A percentile compares a stretch with the other conserved stretches of the same genome.
phyloP scores from a whole-genome alignment of 352 stramenopile genomes.

The Discostella stelligera region DNA sequence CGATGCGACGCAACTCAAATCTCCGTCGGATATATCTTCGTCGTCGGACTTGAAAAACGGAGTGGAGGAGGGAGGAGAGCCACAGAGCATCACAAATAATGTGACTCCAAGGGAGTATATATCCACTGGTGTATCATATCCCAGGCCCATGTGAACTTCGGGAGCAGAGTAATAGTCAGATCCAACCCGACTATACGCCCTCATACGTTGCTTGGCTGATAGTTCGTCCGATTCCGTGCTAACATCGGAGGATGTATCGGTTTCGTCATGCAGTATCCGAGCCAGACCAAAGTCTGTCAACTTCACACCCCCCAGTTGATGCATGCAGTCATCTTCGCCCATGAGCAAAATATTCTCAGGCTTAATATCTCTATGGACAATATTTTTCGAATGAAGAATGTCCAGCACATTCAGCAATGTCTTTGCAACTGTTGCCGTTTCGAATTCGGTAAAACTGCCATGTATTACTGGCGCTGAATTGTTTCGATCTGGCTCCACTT shows the following conservation, averaged over 20 bases:
- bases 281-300: constrained; percentile 82
- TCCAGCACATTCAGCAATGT: constrained; percentile 69
- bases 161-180: constrained; percentile 67
- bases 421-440: constrained; percentile 59
- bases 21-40: constrained; percentile 24
- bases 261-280: constrained; percentile 35
- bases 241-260: constrained; percentile 20
- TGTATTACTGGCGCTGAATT: constrained; percentile 11
- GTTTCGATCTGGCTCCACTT: constrained; percentile 4
- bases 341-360: constrained; percentile 79
- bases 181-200: constrained; percentile 60
- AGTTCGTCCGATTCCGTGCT: constrained; percentile 28
- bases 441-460: constrained; percentile 61
- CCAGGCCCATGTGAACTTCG: constrained; percentile 57
- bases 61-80: constrained; percentile 51
- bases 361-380: constrained; percentile 82
- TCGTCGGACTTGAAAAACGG: constrained; percentile 34
- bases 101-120: constrained; percentile 82
- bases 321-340: constrained; percentile 37
- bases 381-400: constrained; percentile 58
- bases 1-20: constrained; percentile 50
- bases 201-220: constrained; percentile 42
- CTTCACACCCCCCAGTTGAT: constrained; percentile 54
- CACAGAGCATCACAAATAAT: constrained; percentile 78
- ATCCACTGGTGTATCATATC: constrained; percentile 75